These are phyloP conservation scores for Penicillium roqueforti DNA, from an alignment of 495 filamentous ascomycete species.

Conservation along the genomic window DNA sequence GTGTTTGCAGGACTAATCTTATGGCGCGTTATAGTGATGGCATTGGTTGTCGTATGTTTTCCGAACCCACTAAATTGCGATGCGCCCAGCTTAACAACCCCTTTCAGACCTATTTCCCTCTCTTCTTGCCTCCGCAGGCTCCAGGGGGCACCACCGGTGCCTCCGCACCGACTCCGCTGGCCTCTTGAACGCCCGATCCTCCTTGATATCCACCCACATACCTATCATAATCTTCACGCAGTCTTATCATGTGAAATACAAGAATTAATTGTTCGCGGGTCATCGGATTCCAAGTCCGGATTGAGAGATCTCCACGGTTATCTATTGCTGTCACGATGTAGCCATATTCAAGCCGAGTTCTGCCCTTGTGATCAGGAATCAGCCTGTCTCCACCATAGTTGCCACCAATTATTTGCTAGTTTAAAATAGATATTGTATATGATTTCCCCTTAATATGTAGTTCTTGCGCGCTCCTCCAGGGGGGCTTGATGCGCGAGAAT, in stretches of 20 bases:
- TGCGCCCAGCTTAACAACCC: conserved; percentile 12
- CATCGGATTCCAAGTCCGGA: neutral
- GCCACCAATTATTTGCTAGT: neutral
- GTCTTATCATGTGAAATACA: neutral
- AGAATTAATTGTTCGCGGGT: neutral
- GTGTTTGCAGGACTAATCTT: conserved; percentile 9
- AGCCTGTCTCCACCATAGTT: neutral
- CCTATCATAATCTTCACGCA: conserved; percentile 4
- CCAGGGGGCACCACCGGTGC: conserved; percentile 34
- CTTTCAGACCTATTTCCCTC: conserved; percentile 68
- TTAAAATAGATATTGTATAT: neutral
- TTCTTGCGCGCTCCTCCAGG: neutral
- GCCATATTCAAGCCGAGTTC: conserved; percentile 11
- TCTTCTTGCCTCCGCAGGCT: conserved; percentile 67
- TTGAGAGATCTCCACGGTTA: neutral
- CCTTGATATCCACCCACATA: conserved; percentile 10
- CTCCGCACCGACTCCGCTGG: conserved; percentile 41
- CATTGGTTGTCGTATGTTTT: conserved; percentile 61
- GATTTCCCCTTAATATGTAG: neutral
- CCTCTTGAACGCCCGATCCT: conserved; percentile 27
- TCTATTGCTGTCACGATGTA: conserved; percentile 11
- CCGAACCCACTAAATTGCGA: neutral
- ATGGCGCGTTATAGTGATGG: conserved; percentile 57
- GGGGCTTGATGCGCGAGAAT: neutral
- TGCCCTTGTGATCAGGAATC: conserved; percentile 8